Evolutionary conservation across 305 asterid species (phyloP).

Genomic region (Rubia tinctorum): DNA sequence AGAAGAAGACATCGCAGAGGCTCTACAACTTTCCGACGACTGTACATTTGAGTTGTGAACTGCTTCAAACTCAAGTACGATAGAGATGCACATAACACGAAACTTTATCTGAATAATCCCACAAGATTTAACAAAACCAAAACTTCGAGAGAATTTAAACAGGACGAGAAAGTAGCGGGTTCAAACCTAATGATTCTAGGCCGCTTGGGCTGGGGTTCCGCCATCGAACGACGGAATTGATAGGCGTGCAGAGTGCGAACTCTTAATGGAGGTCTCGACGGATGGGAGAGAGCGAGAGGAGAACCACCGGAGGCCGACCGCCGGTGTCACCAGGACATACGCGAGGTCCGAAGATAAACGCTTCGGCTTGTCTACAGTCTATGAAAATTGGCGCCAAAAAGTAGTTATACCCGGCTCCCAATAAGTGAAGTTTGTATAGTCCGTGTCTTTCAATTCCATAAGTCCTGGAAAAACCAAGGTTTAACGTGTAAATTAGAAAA

Average conservation of each 20-base stretch:
- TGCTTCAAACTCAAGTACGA: background rate
- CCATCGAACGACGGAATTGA: slow-evolving; percentile 8
- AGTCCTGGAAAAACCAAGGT: no score
- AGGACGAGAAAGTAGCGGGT: background rate
- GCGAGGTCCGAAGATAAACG: no score
- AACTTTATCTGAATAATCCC: background rate
- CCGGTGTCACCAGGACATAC: no score
- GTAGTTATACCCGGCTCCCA: background rate
- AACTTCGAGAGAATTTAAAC: background rate
- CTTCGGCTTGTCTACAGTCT: background rate
- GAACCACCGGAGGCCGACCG: no score
- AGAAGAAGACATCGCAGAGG: background rate
- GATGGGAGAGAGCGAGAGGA: no score
- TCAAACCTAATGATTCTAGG: slow-evolving; percentile 23
- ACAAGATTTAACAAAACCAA: background rate
- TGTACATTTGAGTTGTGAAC: background rate
- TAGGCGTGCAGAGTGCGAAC: background rate
- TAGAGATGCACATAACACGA: background rate
- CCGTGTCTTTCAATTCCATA: no score
- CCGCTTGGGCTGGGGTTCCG: slow-evolving; percentile 22
- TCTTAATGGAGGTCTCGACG: no score
- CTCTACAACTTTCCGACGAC: background rate
- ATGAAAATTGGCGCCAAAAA: slow-evolving; percentile 4
- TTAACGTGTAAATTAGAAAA: no score
- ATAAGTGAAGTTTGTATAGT: no score